phyloP scores from a whole-genome alignment of 2,329 filamentous ascomycete species.

The Zopfia rhizophila region DNA sequence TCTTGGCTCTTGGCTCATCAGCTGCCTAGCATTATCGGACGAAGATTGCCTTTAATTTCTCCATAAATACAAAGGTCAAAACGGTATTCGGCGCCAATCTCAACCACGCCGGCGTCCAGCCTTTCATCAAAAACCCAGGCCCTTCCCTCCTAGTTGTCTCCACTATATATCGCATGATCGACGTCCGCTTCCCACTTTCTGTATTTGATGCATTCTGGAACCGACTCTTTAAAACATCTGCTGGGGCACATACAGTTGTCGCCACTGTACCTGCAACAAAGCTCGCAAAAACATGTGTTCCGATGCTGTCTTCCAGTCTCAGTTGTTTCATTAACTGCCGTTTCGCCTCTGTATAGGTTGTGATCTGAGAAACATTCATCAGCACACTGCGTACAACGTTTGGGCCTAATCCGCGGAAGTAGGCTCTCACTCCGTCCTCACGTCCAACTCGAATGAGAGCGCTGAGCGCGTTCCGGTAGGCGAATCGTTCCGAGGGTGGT shows the following conservation, averaged over 20 bases:
- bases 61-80: constrained; percentile 61
- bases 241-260: constrained; percentile 58
- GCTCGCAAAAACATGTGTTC: constrained; percentile 55
- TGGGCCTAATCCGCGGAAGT: constrained; percentile 52
- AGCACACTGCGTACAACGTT: constrained; percentile 57
- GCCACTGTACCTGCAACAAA: constrained; percentile 59
- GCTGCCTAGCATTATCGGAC: too few species aligned
- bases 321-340: constrained; percentile 1
- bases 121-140: constrained; percentile 57
- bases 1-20: too few species aligned
- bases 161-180: constrained; percentile 48
- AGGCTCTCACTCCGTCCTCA: constrained; percentile 55
- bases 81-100: constrained; percentile 59
- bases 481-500: constrained; percentile 47
- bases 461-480: constrained; percentile 52
- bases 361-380: constrained; percentile 61
- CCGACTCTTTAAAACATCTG: constrained; percentile 59
- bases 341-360: constrained; percentile 44
- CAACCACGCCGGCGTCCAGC: constrained; percentile 60
- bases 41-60: constrained; percentile 27
- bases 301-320: constrained; percentile 50
- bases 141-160: constrained; percentile 54
- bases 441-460: constrained; percentile 47
- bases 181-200: constrained; percentile 28
- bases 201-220: constrained; percentile 48